Percentiles rank a stretch among this genome's conserved stretches.
phyloP scores from a whole-genome alignment of 2,329 filamentous ascomycete species.

The Meredithiella fracta region DNA sequence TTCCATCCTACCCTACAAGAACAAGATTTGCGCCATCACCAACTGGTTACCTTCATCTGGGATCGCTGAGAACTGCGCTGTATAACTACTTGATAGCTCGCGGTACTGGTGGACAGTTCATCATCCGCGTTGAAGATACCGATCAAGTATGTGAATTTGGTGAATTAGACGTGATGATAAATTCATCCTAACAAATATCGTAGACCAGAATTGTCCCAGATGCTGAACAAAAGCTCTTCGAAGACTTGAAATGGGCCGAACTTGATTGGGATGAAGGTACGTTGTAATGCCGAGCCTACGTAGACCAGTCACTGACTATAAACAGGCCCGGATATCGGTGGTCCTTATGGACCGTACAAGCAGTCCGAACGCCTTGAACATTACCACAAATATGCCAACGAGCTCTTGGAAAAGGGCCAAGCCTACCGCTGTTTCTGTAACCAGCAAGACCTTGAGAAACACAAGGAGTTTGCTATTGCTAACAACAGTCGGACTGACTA shows the following conservation, averaged over 20 bases:
- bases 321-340: conserved; percentile 60
- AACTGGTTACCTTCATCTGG: conserved; percentile 83
- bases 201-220: conserved; percentile 67
- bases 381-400: conserved; percentile 55
- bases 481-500: conserved; percentile 30
- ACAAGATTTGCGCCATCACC: conserved; percentile 88
- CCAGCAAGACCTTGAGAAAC: conserved; percentile 48
- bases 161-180: neutral
- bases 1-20: conserved; percentile 34
- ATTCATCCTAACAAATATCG: conserved; percentile 8
- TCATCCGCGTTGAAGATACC: conserved; percentile 87
- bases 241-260: conserved; percentile 77
- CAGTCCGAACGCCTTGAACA: conserved; percentile 63
- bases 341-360: conserved; percentile 57
- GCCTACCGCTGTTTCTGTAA: conserved; percentile 94
- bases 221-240: conserved; percentile 60
- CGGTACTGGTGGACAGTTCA: conserved; percentile 73
- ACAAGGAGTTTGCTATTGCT: conserved; percentile 46
- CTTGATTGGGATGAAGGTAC: conserved; percentile 82
- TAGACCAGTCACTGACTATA: conserved; percentile 11
- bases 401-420: conserved; percentile 51
- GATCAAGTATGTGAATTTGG: conserved; percentile 48
- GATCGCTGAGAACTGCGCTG: conserved; percentile 80
- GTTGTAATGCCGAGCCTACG: conserved; percentile 1
- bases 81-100: conserved; percentile 89